These are phyloP conservation scores for Chaetomidium leptoderma DNA, from an alignment of 495 filamentous ascomycete genomes.

Conservation along the genomic window DNA sequence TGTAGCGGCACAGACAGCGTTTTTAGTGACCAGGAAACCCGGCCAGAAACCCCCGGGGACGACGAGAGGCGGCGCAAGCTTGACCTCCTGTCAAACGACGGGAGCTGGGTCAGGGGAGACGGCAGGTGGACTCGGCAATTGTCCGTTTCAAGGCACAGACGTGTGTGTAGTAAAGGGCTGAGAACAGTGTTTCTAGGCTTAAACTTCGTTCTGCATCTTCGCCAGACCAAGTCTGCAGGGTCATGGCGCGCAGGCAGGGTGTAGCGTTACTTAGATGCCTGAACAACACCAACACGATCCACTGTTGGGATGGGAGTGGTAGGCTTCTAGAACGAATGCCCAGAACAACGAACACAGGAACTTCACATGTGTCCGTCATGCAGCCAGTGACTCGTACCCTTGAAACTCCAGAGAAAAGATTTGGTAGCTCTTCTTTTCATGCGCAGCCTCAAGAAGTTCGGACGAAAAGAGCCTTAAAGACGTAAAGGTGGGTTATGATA, in stretches of 20 bases:
- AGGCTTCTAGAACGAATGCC: conserved; percentile 28
- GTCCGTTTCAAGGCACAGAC: conserved; percentile 13
- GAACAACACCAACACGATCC: background rate
- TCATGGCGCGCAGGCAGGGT: conserved; percentile 27
- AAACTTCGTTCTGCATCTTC: conserved; percentile 14
- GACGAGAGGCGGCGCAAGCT: background rate
- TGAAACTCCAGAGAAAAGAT: conserved; percentile 26
- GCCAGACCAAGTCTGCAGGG: conserved; percentile 20
- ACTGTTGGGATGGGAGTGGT: conserved; percentile 12
- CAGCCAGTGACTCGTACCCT: conserved; percentile 12
- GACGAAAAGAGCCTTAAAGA: conserved; percentile 18
- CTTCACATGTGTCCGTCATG: conserved; percentile 19
- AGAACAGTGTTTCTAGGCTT: background rate
- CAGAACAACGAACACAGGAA: conserved; percentile 1
- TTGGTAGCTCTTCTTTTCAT: conserved; percentile 23
- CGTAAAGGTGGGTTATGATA: background rate
- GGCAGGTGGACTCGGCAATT: background rate
- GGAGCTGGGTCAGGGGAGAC: background rate
- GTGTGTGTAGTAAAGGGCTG: conserved; percentile 13
- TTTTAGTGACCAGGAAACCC: background rate
- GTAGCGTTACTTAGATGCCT: conserved; percentile 1
- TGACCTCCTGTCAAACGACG: background rate
- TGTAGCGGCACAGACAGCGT: background rate
- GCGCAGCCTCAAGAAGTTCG: conserved; percentile 21
- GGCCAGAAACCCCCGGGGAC: background rate